Base-by-base conservation (phyloP, 2,329 filamentous ascomycete genomes). In the Aspergillus ochraceoroseus region DNA sequence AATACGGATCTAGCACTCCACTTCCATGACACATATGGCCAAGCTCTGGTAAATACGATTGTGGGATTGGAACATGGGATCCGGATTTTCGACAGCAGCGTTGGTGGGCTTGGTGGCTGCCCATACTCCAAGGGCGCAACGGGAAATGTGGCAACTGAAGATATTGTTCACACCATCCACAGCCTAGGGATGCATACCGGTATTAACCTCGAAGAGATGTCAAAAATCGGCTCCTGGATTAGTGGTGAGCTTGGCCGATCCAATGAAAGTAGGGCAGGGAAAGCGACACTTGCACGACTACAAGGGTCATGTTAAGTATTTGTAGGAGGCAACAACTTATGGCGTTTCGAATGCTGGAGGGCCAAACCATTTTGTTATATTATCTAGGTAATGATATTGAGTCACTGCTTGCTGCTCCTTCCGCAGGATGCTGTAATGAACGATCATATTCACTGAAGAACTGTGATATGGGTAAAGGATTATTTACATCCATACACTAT, bases 21-120 rank as follows among this genome's bases (percentile, higher is more conserved):
- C 56, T 82, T 82, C 55, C 79, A 83, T 51, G 79, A 83, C 51
- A 82, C 79, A 0, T 82, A 80, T 51, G 79, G 79, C 1, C 76
- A 80, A 55, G 79, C 79, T 2, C 59, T 83, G 30, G 74, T 82
- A 7, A 83, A 83, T 46, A 75, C 75, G 0, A 68, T 82, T 7
- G 75, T 82, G 0, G 75, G 73, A 2, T 61, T 82, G 7, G 79
- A 82, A 53, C 74, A 80, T 53, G 79, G 79, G 3, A 71, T 83
- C 14, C 64, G 79, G 25, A 76, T 76, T 1, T 82, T 82, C 52
- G 79, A 83, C 52, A 73, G 74, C 35, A 79, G 77, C 34, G 79
- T 83, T 5, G 78, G 73, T 11, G 79, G 79, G 0, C 64, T 83
- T 12, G 79, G 79, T 26, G 79, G 79, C 0, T 83, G 79, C 55